Conservation (phyloP, 192 early-diverging fungal genomes). For the Podila clonocystis region DNA sequence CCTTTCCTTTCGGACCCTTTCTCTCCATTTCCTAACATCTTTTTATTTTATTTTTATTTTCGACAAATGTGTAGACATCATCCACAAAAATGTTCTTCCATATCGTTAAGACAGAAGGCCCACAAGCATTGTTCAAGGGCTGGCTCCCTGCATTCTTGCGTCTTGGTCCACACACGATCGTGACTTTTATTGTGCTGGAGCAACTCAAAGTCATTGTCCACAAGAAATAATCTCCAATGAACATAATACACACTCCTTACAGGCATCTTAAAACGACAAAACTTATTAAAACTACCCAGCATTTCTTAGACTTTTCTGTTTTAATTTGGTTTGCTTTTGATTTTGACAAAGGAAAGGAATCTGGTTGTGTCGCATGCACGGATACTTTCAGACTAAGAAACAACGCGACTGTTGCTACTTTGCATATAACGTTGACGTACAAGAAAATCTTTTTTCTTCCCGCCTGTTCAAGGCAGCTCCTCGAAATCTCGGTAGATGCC, state of each 20-base stretch:
- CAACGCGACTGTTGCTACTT: too few relatives aligned
- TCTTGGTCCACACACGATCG: constrained; percentile 85
- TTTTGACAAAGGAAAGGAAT: too few relatives aligned
- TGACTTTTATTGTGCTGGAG: constrained; percentile 87
- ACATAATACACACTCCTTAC: neutral
- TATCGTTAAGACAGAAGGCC: constrained; percentile 75
- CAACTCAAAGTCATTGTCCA: constrained; percentile 64
- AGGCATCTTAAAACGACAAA: too few relatives aligned
- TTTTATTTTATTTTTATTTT: constrained; percentile 18
- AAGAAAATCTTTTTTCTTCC: too few relatives aligned
- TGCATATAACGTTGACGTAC: too few relatives aligned
- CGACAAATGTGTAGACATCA: constrained; percentile 47
- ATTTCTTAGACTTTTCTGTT: neutral
- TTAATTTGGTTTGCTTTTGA: too few relatives aligned
- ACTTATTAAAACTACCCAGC: neutral
- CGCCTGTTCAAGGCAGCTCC: neutral
- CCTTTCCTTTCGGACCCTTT: neutral
- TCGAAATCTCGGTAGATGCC: constrained; percentile 1
- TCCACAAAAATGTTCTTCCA: constrained; percentile 56
- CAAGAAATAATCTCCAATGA: constrained; percentile 9
- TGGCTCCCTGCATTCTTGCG: constrained; percentile 86
- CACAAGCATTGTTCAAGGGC: constrained; percentile 80
- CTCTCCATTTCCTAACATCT: neutral
- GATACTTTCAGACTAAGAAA: too few relatives aligned
- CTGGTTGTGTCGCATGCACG: too few relatives aligned